Evolutionary conservation across 257 asterid species (phyloP).

Genomic region (Voacanga thouarsii): DNA sequence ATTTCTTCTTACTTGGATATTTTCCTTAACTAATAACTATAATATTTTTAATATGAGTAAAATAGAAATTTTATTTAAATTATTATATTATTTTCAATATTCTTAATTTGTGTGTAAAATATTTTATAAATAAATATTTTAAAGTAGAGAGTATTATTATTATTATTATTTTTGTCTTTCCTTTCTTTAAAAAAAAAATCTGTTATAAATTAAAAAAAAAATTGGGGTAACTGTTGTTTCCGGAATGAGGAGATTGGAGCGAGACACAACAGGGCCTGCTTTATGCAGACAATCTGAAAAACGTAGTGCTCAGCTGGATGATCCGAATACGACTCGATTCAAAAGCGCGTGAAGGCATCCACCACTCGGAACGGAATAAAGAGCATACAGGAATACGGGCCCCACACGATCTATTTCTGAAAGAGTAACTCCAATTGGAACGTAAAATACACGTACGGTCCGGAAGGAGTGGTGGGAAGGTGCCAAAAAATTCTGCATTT

Average conservation of each 20-base stretch:
- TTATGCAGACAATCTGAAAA: slow-evolving; percentile 14
- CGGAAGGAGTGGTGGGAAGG: not conserved
- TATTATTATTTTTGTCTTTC: too few species aligned
- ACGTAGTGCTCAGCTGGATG: not conserved
- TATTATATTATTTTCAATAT: too few species aligned
- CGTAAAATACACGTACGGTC: slow-evolving; percentile 19
- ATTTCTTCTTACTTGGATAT: too few species aligned
- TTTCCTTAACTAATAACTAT: too few species aligned
- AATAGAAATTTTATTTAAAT: too few species aligned
- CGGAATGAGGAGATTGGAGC: not conserved
- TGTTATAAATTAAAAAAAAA: too few species aligned
- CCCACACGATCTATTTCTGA: slow-evolving; percentile 10
- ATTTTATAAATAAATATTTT: too few species aligned
- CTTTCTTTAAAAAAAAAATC: too few species aligned
- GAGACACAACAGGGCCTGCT: not conserved
- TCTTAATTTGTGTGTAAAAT: too few species aligned
- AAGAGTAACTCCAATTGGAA: slow-evolving; percentile 16
- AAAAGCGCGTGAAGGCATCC: not conserved
- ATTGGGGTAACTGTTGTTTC: too few species aligned
- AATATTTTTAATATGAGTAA: too few species aligned
- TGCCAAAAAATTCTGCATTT: not conserved
- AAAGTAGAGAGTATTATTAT: too few species aligned
- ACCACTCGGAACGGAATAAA: not conserved
- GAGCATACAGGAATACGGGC: not conserved
- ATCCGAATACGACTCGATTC: not conserved